Conservation (phyloP, 2,329 filamentous ascomycete species). For the Colletotrichum limetticola region DNA sequence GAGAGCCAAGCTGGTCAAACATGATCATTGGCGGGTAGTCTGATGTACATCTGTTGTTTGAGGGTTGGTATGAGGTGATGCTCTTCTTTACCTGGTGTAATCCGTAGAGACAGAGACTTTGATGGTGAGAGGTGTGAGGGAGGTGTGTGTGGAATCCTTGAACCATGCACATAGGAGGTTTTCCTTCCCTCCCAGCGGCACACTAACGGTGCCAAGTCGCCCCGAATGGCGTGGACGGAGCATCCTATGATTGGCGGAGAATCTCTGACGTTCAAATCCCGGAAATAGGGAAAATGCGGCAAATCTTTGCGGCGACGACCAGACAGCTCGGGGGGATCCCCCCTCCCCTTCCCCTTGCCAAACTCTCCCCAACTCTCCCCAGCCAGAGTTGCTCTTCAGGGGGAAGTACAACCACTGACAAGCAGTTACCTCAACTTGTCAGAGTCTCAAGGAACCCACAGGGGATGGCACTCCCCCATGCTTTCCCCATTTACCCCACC, state of each 20-base stretch:
- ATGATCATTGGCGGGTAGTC: neutral
- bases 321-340: neutral
- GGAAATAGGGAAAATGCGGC: conserved; percentile 35
- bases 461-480: conserved; percentile 19
- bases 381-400: neutral
- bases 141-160: conserved; percentile 1
- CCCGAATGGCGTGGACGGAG: neutral
- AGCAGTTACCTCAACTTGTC: neutral
- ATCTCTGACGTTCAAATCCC: conserved; percentile 29
- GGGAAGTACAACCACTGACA: neutral
- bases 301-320: conserved; percentile 31
- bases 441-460: conserved; percentile 6
- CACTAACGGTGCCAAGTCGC: conserved; percentile 30
- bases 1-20: conserved; percentile 18
- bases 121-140: neutral
- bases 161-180: conserved; percentile 6
- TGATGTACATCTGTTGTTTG: neutral
- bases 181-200: conserved; percentile 25
- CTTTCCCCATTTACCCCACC: conserved; percentile 35
- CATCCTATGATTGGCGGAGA: conserved; percentile 33
- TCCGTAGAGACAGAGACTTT: neutral
- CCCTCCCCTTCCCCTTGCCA: neutral
- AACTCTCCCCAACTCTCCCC: conserved; percentile 8
- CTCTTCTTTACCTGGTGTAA: neutral
- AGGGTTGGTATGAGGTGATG: neutral